Conservation (phyloP, 139 green algal genomes). For the Trebouxia sp. region DNA sequence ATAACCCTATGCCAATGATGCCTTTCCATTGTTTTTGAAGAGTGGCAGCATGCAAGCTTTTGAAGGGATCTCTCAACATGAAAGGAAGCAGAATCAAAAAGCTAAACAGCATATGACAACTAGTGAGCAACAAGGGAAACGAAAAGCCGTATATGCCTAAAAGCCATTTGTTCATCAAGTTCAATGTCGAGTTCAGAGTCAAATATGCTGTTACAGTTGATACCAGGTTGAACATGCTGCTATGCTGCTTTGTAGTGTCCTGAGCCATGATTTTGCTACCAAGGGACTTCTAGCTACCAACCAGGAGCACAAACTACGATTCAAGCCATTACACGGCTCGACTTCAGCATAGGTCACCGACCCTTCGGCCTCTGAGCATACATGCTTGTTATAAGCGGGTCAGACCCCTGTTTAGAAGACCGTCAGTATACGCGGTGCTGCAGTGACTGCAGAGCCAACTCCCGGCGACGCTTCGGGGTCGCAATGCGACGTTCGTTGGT, state of each 20-base stretch:
- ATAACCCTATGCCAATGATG: constrained; percentile 49
- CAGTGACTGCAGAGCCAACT: too few relatives aligned
- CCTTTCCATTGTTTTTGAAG: constrained; percentile 53
- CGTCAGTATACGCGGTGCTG: too few relatives aligned
- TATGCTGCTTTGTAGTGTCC: constrained; percentile 4
- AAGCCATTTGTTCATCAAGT: constrained; percentile 23
- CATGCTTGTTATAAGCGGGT: too few relatives aligned
- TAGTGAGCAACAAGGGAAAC: constrained; percentile 63
- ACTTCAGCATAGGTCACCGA: too few relatives aligned
- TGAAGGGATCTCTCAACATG: constrained; percentile 36
- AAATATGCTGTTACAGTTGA: constrained; percentile 17
- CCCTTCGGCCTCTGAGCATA: too few relatives aligned
- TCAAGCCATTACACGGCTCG: too few relatives aligned
- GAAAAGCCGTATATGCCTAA: constrained; percentile 49
- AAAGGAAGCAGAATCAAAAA: constrained; percentile 52
- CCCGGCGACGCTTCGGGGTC: too few relatives aligned
- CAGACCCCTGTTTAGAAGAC: too few relatives aligned
- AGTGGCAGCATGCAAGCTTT: constrained; percentile 38
- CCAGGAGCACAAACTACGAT: too few relatives aligned
- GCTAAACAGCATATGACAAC: constrained; percentile 60
- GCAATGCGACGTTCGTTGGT: too few relatives aligned
- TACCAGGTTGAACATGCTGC: background rate
- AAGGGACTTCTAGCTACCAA: too few relatives aligned
- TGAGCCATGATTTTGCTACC: background rate
- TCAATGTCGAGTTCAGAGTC: constrained; percentile 20